Conservation (phyloP, 176 grass and related monocot genomes). For the Rhipidocladum racemiflorum region DNA sequence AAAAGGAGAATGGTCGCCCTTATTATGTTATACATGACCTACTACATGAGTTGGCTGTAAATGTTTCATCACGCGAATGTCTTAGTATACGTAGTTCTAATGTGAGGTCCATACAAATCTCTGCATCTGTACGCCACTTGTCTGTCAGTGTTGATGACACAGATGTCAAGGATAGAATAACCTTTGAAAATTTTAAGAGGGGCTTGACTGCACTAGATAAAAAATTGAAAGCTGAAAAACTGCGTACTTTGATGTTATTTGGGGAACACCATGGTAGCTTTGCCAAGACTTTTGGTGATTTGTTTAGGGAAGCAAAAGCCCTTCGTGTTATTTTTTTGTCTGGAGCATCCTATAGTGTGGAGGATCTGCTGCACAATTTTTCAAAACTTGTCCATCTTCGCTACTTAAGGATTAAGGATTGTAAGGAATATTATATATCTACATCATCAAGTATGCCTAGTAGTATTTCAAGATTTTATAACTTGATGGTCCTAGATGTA, state of each 20-base stretch:
- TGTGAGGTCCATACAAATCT: not conserved
- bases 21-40: conserved; percentile 19
- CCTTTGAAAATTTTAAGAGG: not conserved
- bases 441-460: too few relatives aligned
- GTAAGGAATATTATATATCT: too few relatives aligned
- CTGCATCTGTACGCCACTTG: conserved; percentile 9
- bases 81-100: not conserved
- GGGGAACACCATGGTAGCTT: not conserved
- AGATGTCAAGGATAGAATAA: not conserved
- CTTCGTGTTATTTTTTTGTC: not conserved
- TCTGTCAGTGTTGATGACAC: not conserved
- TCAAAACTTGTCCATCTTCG: conserved; percentile 6
- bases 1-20: fast-evolving
- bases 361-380: not conserved
- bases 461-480: conserved; percentile 1
- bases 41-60: not conserved
- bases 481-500: not conserved
- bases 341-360: not conserved
- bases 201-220: not conserved
- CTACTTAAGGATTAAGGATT: not conserved
- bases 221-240: not conserved
- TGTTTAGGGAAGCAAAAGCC: not conserved
- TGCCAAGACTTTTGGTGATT: not conserved
- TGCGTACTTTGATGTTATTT: conserved; percentile 17
- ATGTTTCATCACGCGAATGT: conserved; percentile 13